Evolutionary conservation across 306 rosid species (phyloP).

Genomic region (Rosa multiflora): DNA sequence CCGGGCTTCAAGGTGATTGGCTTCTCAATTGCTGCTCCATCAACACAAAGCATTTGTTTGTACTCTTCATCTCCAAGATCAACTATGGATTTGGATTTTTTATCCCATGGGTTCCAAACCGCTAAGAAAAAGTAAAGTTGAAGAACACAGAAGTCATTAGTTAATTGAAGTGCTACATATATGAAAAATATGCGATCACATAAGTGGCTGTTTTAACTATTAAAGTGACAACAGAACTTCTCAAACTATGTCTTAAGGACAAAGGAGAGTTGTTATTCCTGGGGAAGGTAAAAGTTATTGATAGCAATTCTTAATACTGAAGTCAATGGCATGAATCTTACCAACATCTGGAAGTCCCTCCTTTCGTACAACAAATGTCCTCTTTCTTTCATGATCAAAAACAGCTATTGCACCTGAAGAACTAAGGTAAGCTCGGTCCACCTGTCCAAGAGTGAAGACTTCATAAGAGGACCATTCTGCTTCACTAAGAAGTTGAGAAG

Average conservation of each 20-base stretch:
- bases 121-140: slow-evolving; percentile 38
- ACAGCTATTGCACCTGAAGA: slow-evolving; percentile 55
- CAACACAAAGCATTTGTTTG: slow-evolving; percentile 81
- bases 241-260: not conserved
- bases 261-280: not conserved
- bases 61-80: slow-evolving; percentile 93
- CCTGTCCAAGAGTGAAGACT: slow-evolving; percentile 38
- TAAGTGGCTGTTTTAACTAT: not conserved
- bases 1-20: slow-evolving; percentile 74
- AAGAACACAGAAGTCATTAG: not conserved
- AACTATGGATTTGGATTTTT: slow-evolving; percentile 49
- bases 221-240: not conserved
- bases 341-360: slow-evolving; percentile 91
- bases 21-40: slow-evolving; percentile 78
- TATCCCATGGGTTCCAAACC: slow-evolving; percentile 99
- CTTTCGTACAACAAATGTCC: slow-evolving; percentile 57
- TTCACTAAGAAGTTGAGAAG: not conserved
- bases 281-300: not conserved
- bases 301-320: slow-evolving; percentile 1
- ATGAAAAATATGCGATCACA: not conserved
- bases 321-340: slow-evolving; percentile 25
- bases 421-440: slow-evolving; percentile 79
- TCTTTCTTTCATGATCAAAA: slow-evolving; percentile 78
- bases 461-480: not conserved
- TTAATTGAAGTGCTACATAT: not conserved